Conservation (phyloP, 192 early-diverging fungal species). For the Coemansia sp. region DNA sequence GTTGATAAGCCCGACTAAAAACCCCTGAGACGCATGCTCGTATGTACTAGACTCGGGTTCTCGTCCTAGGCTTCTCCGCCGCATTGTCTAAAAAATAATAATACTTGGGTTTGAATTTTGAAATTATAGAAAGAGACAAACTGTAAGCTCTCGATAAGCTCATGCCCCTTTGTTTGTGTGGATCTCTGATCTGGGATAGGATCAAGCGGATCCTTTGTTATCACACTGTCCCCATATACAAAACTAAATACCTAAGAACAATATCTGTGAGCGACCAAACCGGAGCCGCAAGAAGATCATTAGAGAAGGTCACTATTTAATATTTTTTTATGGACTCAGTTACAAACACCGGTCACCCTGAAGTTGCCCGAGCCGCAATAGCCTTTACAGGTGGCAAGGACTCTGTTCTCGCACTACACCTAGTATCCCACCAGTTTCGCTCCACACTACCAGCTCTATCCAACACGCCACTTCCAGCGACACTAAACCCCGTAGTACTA, state of each 20-base stretch:
- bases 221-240: not conserved
- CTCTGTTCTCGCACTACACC: slow-evolving; percentile 59
- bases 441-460: not conserved
- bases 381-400: slow-evolving; percentile 71
- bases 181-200: no score
- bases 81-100: slow-evolving; percentile 5
- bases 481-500: slow-evolving; percentile 39
- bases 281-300: not conserved
- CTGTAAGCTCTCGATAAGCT: no score
- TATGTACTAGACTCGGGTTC: slow-evolving; percentile 6
- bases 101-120: not conserved
- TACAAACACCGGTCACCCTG: not conserved
- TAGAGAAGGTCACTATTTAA: not conserved
- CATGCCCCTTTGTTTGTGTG: no score
- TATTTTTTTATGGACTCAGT: not conserved
- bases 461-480: not conserved
- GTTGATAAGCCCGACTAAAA: slow-evolving; percentile 36
- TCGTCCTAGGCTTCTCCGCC: slow-evolving; percentile 5
- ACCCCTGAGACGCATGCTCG: slow-evolving; percentile 28
- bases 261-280: not conserved
- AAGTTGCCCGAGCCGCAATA: slow-evolving; percentile 44
- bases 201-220: not conserved
- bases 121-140: not conserved
- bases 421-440: slow-evolving; percentile 38
- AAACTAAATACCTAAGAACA: not conserved